Conservation (phyloP, 768 basidiomycete species). For the Tricholoma saponaceum region DNA sequence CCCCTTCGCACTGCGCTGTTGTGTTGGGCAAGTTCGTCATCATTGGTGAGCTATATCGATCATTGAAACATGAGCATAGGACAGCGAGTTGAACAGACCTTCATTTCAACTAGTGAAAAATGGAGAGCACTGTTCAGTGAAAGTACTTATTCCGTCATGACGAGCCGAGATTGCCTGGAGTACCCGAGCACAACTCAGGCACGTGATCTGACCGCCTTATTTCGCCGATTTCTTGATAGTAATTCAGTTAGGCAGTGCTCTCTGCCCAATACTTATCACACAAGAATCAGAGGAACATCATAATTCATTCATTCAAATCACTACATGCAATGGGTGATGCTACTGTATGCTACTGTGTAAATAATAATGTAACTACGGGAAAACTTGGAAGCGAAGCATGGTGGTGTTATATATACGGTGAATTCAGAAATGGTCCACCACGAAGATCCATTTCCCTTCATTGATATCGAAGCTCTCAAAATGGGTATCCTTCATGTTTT, state of each 20-base stretch:
- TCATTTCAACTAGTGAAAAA: slow-evolving; percentile 21
- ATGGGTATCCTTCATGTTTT: slow-evolving; percentile 79
- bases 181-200: too few species aligned
- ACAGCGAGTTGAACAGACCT: slow-evolving; percentile 19
- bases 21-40: slow-evolving; percentile 50
- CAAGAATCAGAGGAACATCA: background rate
- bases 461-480: slow-evolving; percentile 78
- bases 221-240: too few species aligned
- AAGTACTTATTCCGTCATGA: too few species aligned
- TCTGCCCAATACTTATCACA: too few species aligned
- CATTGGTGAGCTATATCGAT: slow-evolving; percentile 25
- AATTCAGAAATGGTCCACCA: slow-evolving; percentile 84
- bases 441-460: slow-evolving; percentile 91
- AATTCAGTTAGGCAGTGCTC: too few species aligned
- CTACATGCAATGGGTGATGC: background rate
- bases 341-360: slow-evolving; percentile 1
- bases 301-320: background rate
- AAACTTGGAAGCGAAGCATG: background rate
- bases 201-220: too few species aligned
- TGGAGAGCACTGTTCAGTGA: background rate
- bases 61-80: slow-evolving; percentile 5
- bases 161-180: too few species aligned
- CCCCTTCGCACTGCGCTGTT: slow-evolving; percentile 55
- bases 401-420: background rate
- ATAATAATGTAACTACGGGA: slow-evolving; percentile 12